These are phyloP conservation scores for Voacanga thouarsii DNA, from an alignment of 257 asterid species.

Conservation along the genomic window DNA sequence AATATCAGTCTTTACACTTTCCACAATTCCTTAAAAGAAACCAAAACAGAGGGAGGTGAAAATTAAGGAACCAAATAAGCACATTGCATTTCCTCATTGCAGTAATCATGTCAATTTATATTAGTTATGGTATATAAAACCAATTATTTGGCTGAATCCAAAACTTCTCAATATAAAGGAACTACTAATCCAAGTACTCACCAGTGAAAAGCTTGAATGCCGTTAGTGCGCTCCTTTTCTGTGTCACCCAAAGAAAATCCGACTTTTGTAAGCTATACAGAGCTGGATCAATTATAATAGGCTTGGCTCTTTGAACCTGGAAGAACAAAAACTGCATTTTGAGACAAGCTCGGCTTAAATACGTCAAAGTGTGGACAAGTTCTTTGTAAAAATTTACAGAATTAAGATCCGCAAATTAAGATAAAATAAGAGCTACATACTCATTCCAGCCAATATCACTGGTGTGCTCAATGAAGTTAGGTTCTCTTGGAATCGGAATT, in stretches of 20 bases:
- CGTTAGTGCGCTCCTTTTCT: conserved; percentile 57
- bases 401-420: neutral
- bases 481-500: conserved; percentile 64
- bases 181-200: conserved; percentile 13
- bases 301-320: conserved; percentile 69
- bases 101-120: neutral
- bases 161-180: neutral
- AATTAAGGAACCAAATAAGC: no score
- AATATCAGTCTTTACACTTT: no score
- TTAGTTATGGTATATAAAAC: neutral
- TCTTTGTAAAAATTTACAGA: neutral
- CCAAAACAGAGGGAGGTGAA: no score
- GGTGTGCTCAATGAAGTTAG: conserved; percentile 74
- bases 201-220: conserved; percentile 72
- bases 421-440: conserved; percentile 37
- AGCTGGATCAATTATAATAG: conserved; percentile 73
- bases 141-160: neutral
- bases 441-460: conserved; percentile 76
- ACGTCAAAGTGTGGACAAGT: neutral
- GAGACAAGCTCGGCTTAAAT: neutral
- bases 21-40: no score
- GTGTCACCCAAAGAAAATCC: conserved; percentile 55
- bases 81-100: neutral
- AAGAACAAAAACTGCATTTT: conserved; percentile 6
- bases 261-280: conserved; percentile 58